Percentiles rank a stretch among this genome's conserved stretches.
Evolutionary conservation across 2,329 filamentous ascomycete species (phyloP).

Genomic region (Alternaria brassicae): DNA sequence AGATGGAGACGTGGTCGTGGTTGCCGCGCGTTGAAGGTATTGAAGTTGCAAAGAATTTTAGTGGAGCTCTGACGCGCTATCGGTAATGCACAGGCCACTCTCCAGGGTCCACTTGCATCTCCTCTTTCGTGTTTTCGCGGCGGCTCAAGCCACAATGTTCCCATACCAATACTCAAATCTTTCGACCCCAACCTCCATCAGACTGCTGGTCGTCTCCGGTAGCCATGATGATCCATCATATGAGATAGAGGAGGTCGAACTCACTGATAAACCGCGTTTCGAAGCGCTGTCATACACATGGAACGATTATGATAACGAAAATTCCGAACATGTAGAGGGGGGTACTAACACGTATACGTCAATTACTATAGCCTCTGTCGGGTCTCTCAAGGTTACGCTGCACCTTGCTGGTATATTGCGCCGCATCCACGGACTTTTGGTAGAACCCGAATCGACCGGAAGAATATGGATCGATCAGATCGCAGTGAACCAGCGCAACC

Average conservation of each 20-base stretch:
- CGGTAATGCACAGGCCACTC: not conserved
- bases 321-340: not conserved
- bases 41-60: slow-evolving; percentile 24
- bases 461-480: slow-evolving; percentile 7
- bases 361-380: not conserved
- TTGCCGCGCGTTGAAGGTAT: slow-evolving; percentile 5
- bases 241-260: not conserved
- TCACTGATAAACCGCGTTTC: not conserved
- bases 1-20: slow-evolving; percentile 5
- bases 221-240: not conserved
- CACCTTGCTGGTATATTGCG: not conserved
- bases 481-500: not conserved
- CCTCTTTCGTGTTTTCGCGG: too few species aligned
- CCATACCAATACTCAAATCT: not conserved
- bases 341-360: not conserved
- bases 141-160: too few species aligned
- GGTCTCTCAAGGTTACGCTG: not conserved
- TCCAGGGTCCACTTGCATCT: not conserved
- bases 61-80: slow-evolving; percentile 12
- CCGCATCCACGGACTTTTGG: not conserved
- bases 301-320: not conserved
- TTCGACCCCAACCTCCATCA: not conserved
- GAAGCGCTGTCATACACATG: not conserved
- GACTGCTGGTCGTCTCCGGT: not conserved
- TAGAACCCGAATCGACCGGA: not conserved